Base-by-base conservation (phyloP, 2,329 filamentous ascomycete species). In the Aspergillus pseudoglaucus region DNA sequence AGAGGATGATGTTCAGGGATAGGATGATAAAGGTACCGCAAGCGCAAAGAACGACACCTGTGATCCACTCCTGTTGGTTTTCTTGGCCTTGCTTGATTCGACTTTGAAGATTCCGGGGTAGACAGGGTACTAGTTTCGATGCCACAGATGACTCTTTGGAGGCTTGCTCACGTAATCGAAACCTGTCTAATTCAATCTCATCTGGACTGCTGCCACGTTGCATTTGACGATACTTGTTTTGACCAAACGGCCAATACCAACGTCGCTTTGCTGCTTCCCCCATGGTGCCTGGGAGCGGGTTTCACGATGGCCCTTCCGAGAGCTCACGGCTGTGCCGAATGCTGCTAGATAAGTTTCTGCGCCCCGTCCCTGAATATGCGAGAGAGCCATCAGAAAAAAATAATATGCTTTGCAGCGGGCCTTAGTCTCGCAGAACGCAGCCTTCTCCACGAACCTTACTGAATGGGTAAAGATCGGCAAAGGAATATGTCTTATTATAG, bases 1-100 rank as follows among this genome's bases (percentile, higher is more conserved):
- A 44, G 10, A 55, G 49, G 12, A 49, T n/a, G 5, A 52, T 37
- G 30, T 55, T 54, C 3, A 54, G 7, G 3, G 33, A 12, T 6
- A 49, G 37, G 23, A 55, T 25, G 3, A 32, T 18, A 7, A 20
- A 35, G 9, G 45, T 15, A 2, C 23, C 38, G 44, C 45, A 47
- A 22, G 44, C 40, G 23, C 51, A 49, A 9, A 52, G 8, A 3
- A 44, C 5, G 15, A 53, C 47, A 6, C 49, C 51, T 20, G 44
- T 51, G 41, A 47, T 47, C 52, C 49, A 53, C 27, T 47, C 48
- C 18, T 18, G 6, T 12, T 23, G 12, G 18, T 20, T 41, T 17
- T 23, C 22, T 23, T 20, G n/a, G 38, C 6, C 17, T 23, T 20
- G 17, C 18, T 41, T 6, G 33, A 35, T 35, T 6, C 6, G 33